These are phyloP conservation scores for Erodium texanum DNA, from an alignment of 441 rosid species.

Conservation along the genomic window DNA sequence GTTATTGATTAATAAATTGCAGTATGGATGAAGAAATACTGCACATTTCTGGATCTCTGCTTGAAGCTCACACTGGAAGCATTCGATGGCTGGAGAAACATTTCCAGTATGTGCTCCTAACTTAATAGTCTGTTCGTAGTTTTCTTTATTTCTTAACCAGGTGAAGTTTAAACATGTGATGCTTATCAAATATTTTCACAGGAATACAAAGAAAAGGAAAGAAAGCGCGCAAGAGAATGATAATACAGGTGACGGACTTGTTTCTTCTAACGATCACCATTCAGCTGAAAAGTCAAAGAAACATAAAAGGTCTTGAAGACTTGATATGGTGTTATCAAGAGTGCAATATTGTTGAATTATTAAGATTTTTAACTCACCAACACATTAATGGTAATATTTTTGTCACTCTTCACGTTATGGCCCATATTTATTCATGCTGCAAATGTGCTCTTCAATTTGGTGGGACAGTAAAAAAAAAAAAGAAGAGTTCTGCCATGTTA, in stretches of 20 bases:
- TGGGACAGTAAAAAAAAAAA: too few species aligned
- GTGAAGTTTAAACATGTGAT: not conserved
- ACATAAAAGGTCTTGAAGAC: slow-evolving; percentile 23
- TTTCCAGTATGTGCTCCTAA: slow-evolving; percentile 20
- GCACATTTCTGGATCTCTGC: slow-evolving; percentile 66
- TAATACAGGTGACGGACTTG: slow-evolving; percentile 11
- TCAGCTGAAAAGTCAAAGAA: slow-evolving; percentile 34
- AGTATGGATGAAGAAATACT: slow-evolving; percentile 74
- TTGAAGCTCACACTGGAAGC: slow-evolving; percentile 50
- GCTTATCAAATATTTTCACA: slow-evolving; percentile 7
- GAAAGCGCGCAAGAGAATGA: slow-evolving; percentile 17
- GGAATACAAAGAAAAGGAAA: slow-evolving; percentile 22
- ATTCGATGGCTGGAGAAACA: slow-evolving; percentile 51
- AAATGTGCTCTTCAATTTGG: not conserved
- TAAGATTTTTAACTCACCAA: not conserved
- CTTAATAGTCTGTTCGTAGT: slow-evolving; percentile 27
- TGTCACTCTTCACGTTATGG: not conserved
- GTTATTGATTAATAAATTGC: slow-evolving; percentile 21
- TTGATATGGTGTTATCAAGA: not conserved
- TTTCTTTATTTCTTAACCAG: not conserved
- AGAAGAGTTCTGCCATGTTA: too few species aligned
- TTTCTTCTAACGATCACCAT: slow-evolving; percentile 13
- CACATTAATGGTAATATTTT: not conserved
- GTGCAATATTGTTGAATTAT: not conserved
- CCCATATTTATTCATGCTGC: not conserved